Percentiles rank a stretch among this genome's conserved stretches.
These are phyloP conservation scores for Otatea glauca DNA, from an alignment of 176 grass and related monocot species.

Conservation along the genomic window DNA sequence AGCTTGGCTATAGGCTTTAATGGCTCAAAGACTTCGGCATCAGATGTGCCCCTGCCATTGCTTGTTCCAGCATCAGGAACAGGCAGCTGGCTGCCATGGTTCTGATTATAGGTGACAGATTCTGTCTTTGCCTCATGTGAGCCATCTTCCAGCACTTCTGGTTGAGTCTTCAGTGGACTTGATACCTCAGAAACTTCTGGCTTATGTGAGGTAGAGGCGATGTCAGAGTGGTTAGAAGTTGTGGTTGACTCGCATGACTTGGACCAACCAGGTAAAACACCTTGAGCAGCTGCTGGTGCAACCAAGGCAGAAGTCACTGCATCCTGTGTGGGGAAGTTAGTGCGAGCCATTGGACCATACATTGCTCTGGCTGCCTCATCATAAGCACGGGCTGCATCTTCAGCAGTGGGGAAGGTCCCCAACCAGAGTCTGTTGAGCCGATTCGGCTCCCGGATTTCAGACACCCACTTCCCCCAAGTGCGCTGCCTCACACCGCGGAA, in stretches of 20 bases:
- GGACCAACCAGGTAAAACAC: background rate
- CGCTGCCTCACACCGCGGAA: slow-evolving; percentile 90
- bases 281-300: background rate
- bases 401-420: slow-evolving; percentile 73
- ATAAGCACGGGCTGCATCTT: slow-evolving; percentile 74
- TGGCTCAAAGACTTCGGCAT: slow-evolving; percentile 43
- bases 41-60: slow-evolving; percentile 8
- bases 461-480: slow-evolving; percentile 96
- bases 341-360: slow-evolving; percentile 68
- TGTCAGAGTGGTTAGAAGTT: slow-evolving; percentile 36
- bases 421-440: slow-evolving; percentile 75
- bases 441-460: slow-evolving; percentile 89
- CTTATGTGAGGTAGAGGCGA: background rate
- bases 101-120: background rate
- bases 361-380: slow-evolving; percentile 88
- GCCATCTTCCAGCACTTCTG: background rate
- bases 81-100: background rate
- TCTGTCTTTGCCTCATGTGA: background rate
- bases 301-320: slow-evolving; percentile 39
- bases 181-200: slow-evolving; percentile 26
- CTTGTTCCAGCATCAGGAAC: background rate
- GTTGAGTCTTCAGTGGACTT: background rate
- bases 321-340: slow-evolving; percentile 55
- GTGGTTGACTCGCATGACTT: slow-evolving; percentile 59
- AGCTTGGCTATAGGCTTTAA: slow-evolving; percentile 60